Evolutionary conservation across 495 filamentous ascomycete species (phyloP), one percentile per base, ranked within the genome.

Genomic region (Hypoxylon fragiforme): DNA sequence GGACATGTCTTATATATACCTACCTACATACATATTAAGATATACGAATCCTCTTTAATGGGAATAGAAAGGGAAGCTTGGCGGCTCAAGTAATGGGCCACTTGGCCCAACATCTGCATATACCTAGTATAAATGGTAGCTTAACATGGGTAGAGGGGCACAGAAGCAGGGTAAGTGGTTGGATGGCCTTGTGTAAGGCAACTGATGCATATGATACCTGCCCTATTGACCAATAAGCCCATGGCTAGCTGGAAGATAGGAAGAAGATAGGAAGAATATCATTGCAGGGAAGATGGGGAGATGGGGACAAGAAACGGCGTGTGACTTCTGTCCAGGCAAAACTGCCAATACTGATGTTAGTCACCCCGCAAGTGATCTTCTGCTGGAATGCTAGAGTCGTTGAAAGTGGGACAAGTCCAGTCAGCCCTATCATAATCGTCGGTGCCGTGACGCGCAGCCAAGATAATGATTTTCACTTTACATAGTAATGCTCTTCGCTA

Each of bases 311-410:
- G 31, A 56, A 37, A 62, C 58, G 52, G 58, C 48, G 58, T 56
- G 21, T 62, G 58, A 56, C 51, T 56, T 46, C 46, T n/a, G 46
- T 40, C 37, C 15, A 49, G 48, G 43, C 36, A 31, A 4, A 34
- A 9, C 37, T 59, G n/a, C n/a, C n/a, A n/a, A n/a, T n/a, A n/a
- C n/a, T n/a, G n/a, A n/a, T n/a, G 42, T 62, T 62, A 62, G 51
- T 62, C 58, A 62, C 58, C 58, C 48, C 48, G 48, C 52, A 44
- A 62, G 48, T 40, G 52, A 62, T 57, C 52, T 53, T 56, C 39
- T 28, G 43, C 24, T n/a, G n/a, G n/a, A n/a, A n/a, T n/a, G n/a
- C 4, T 28, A 4, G 4, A 4, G 4, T 9, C 24, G 4, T 22
- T 22, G 43, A 9, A 35, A 41, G 58, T 57, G 52, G 48, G 44